These are phyloP conservation scores for Tylopilus plumbeoviolaceoides DNA, from an alignment of 768 basidiomycete genomes.

Conservation along the genomic window DNA sequence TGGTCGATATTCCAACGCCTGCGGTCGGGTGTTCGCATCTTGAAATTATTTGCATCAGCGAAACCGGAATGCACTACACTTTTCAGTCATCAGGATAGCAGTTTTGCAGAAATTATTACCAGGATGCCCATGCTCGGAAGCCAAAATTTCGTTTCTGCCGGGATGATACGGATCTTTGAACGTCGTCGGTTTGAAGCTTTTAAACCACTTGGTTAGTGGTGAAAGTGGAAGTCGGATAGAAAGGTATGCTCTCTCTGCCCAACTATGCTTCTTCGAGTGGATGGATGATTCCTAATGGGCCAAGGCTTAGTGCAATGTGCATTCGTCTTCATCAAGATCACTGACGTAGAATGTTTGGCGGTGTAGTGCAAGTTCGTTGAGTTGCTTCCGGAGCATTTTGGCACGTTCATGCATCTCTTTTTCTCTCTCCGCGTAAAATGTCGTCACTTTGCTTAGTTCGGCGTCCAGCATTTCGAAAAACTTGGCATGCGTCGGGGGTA, in stretches of 20 bases:
- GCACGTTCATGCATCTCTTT: constrained; percentile 51
- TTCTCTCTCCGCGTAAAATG: constrained; percentile 75
- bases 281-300: constrained; percentile 14
- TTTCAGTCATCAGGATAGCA: not conserved
- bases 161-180: not conserved
- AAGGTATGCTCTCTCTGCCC: constrained; percentile 11
- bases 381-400: constrained; percentile 56
- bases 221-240: constrained; percentile 4
- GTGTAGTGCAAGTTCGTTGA: constrained; percentile 72
- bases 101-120: constrained; percentile 3
- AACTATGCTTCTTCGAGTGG: constrained; percentile 5
- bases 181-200: not conserved
- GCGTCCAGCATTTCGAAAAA: constrained; percentile 78
- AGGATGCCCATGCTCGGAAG: constrained; percentile 1
- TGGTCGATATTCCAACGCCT: not conserved
- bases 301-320: not conserved
- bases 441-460: constrained; percentile 81
- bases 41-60: not conserved
- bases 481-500: constrained; percentile 56
- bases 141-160: not conserved
- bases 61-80: not conserved
- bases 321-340: constrained; percentile 11
- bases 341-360: constrained; percentile 52
- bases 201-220: constrained; percentile 1
- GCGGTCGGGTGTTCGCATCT: not conserved